Conservation (phyloP, 2,329 filamentous ascomycete species). For the Camptophora hylomeconis region DNA sequence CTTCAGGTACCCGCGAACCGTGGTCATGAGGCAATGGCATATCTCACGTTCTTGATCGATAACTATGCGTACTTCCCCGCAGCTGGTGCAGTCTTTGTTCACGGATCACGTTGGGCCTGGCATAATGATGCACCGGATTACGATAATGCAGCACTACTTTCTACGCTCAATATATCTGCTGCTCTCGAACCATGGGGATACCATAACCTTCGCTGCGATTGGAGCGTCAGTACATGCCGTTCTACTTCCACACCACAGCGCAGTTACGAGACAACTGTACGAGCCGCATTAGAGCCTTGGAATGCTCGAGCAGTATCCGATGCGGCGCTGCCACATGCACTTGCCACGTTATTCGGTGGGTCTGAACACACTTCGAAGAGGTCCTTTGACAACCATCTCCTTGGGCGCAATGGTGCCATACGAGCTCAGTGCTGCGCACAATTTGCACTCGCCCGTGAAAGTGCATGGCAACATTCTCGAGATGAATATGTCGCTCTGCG, state of each 20-base stretch:
- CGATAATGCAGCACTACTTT: constrained; percentile 31
- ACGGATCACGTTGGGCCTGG: constrained; percentile 32
- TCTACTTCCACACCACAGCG: constrained; percentile 25
- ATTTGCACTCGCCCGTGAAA: constrained; percentile 38
- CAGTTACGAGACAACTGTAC: constrained; percentile 27
- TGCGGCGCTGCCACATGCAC: constrained; percentile 23
- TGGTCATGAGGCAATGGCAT: constrained; percentile 35
- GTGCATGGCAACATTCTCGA: constrained; percentile 35
- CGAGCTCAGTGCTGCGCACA: constrained; percentile 43
- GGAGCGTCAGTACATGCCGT: constrained; percentile 32
- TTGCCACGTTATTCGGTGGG: constrained; percentile 24
- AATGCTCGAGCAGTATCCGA: constrained; percentile 30
- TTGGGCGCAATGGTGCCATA: constrained; percentile 31
- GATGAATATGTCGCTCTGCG: constrained; percentile 40
- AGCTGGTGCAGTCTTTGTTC: constrained; percentile 30
- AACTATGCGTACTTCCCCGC: constrained; percentile 30
- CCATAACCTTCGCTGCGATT: constrained; percentile 38
- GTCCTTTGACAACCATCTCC: constrained; percentile 7
- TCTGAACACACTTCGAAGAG: constrained; percentile 22
- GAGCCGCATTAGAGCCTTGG: constrained; percentile 29
- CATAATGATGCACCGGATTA: constrained; percentile 33
- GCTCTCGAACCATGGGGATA: constrained; percentile 31
- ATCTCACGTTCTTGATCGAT: constrained; percentile 35
- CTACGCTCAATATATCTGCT: constrained; percentile 24
- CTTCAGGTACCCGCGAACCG: constrained; percentile 35